Percentiles rank a stretch among this genome's conserved stretches.
Conservation (phyloP, 805 yeast genomes). For the Cyberlindnera meyerae region DNA sequence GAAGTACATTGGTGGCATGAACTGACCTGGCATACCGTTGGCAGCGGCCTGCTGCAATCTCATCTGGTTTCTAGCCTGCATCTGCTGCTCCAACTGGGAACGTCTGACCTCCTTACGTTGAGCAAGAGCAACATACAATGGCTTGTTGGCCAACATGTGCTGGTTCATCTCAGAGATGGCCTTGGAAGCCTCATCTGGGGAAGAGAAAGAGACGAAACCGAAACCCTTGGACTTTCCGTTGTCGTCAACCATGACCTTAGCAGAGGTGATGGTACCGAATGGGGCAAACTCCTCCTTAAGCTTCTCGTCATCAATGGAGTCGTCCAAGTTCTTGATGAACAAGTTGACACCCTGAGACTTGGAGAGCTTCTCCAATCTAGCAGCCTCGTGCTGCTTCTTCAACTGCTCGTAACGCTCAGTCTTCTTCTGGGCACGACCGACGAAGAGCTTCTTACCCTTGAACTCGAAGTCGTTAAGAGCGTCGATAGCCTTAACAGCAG, state of each 20-base stretch:
- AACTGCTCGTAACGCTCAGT: slow-evolving; percentile 95
- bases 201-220: slow-evolving; percentile 96
- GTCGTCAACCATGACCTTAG: slow-evolving; percentile 94
- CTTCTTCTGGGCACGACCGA: slow-evolving; percentile 99
- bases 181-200: slow-evolving; percentile 98
- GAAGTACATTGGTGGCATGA: slow-evolving; percentile 77
- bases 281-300: slow-evolving; percentile 89
- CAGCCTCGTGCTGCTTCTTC: slow-evolving; percentile 89
- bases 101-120: slow-evolving; percentile 98
- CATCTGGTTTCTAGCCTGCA: slow-evolving; percentile 96
- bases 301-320: slow-evolving; percentile 83
- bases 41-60: slow-evolving; percentile 96
- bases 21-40: slow-evolving; percentile 81
- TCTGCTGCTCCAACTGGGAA: slow-evolving; percentile 94
- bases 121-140: slow-evolving; percentile 96
- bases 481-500: slow-evolving; percentile 88
- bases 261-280: slow-evolving; percentile 92
- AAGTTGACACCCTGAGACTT: slow-evolving; percentile 98
- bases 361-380: slow-evolving; percentile 83
- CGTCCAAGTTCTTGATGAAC: slow-evolving; percentile 95
- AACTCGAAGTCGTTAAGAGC: slow-evolving; percentile 83
- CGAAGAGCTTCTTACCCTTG: slow-evolving; percentile 82
- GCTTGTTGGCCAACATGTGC: slow-evolving; percentile 91
- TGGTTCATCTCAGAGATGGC: slow-evolving; percentile 99
- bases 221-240: slow-evolving; percentile 95